Evolutionary conservation across 352 stramenopile genomes (phyloP), one percentile per base, ranked within the genome.

Genomic region (Phytophthora kernoviae): DNA sequence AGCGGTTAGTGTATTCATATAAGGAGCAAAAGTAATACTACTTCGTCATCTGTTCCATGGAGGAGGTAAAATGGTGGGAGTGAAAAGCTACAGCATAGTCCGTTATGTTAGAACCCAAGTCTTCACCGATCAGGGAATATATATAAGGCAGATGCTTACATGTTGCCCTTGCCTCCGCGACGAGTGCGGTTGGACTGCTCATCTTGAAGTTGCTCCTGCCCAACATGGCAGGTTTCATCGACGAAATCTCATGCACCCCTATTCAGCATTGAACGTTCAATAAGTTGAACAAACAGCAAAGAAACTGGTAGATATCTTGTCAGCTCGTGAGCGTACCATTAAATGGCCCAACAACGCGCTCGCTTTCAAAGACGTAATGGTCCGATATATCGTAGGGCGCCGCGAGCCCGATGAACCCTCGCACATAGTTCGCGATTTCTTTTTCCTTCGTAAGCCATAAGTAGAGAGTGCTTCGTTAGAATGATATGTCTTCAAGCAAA

Each of bases 181-280:
- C 41, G 21, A 87, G 62, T 34, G 62, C 56, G 21, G 78, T 77
- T 4, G 83, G 78, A 47, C 83, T 92, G 17, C 56, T 63, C 48
- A 66, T 70, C 32, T 73, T 58, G 39, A 93, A 93, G 39, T 87
- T 79, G 36, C 50, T 45, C 40, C 76, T 62, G 26, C 83, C 83
- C 15, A 89, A 71, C 77, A 93, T 84, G 15, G 83, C 75, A 20
- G 83, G 83, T 54, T 93, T 88, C 80, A 93, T 88, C 14, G 77
- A 68, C 45, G 83, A 93, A 53, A 93, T 85, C 37, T 87, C 77
- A 51, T 90, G 79, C 36, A 90, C 81, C 41, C 80, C 80, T 71
- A 34, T 32, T n/a, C 26, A 22, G 11, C 14, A 46, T 39, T 11
- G 8, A 42, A 18, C 18, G 12, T 8, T 17, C 32, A 40, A 59